Base-by-base conservation (phyloP, 495 filamentous ascomycete genomes). In the Melanomma pulvis-pyrius region DNA sequence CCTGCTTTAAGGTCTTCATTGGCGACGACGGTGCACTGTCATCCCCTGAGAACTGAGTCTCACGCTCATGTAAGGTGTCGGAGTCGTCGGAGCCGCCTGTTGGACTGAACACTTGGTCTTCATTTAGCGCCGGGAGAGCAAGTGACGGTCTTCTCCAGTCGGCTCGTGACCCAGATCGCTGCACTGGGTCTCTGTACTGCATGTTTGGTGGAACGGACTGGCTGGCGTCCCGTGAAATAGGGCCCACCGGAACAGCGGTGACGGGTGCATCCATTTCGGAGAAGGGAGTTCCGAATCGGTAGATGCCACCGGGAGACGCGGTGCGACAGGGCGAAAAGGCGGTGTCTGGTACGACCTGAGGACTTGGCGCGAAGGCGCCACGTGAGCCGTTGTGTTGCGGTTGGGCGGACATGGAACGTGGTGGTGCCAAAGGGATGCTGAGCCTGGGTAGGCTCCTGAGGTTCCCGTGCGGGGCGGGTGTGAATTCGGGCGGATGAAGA, bases 131-230 rank as follows among this genome's bases (percentile, higher is more conserved):
- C 4, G 84, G 85, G 66, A 88, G 79, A 57, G 82, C 78, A 59
- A 86, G 81, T 44, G 82, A 86, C 0, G 81, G 87, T 21, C 85
- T 81, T 41, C 86, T 83, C 70, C 72, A 73, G 61, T 76, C 68
- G 7, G 32, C 24, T 30, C 74, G 76, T 19, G 87, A 87, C 30
- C 65, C 63, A 24, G 69, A 62, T 75, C 82, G 75, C 77, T 81
- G 50, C 77, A 88, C 75, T 74, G 83, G 69, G 79, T 75, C 75
- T 54, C 88, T 84, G 79, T 86, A 91, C 71, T 82, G 81, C 92
- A 98, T 97, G 75, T 96, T 86, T 5, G 94, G 93, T 22, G 94
- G 94, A 0, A 97, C 94, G 1, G 93, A 97, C 70, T 96, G 91
- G 4, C 91, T 93, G 11, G 77, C 77, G 56, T 90, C 86, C 1